Percentiles rank a stretch among this genome's conserved stretches.
Conservation (phyloP, 495 filamentous ascomycete genomes). For the Penicillium subrubescens region DNA sequence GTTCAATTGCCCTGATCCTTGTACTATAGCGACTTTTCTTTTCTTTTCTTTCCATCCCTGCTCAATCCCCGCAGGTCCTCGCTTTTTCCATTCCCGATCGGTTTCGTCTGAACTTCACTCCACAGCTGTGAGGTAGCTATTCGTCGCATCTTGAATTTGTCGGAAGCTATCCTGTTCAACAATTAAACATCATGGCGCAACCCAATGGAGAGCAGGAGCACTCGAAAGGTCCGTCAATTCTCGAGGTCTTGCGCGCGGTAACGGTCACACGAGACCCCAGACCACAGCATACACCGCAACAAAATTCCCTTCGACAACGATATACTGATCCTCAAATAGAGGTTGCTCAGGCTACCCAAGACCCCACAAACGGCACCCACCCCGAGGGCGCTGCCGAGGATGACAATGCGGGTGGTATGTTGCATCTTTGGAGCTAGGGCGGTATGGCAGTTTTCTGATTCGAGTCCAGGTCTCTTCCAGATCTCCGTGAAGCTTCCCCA, state of each 20-base stretch:
- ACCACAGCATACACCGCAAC: conserved; percentile 9
- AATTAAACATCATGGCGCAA: conserved; percentile 41
- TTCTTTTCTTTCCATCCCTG: conserved; percentile 19
- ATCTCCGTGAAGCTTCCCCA: conserved; percentile 84
- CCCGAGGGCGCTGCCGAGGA: conserved; percentile 42
- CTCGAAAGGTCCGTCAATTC: conserved; percentile 42
- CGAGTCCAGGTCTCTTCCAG: conserved; percentile 64
- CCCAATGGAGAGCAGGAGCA: conserved; percentile 46
- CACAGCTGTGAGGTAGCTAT: conserved; percentile 21
- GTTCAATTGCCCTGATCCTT: conserved; percentile 47
- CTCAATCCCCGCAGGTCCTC: conserved; percentile 21
- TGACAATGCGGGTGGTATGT: conserved; percentile 44
- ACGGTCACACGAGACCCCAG: conserved; percentile 17
- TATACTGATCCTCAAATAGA: conserved; percentile 34
- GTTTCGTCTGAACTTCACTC: conserved; percentile 20
- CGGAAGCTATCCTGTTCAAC: conserved; percentile 24
- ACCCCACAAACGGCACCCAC: conserved; percentile 39
- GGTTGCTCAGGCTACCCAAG: conserved; percentile 37
- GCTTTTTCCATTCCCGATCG: conserved; percentile 12
- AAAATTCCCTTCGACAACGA: neutral
- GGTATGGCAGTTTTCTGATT: conserved; percentile 18
- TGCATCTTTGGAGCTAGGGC: neutral
- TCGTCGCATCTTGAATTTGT: conserved; percentile 19
- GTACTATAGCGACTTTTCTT: conserved; percentile 37
- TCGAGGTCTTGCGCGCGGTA: neutral